Evolutionary conservation across 257 asterid genomes (phyloP).

Genomic region (Scutellaria baicalensis): DNA sequence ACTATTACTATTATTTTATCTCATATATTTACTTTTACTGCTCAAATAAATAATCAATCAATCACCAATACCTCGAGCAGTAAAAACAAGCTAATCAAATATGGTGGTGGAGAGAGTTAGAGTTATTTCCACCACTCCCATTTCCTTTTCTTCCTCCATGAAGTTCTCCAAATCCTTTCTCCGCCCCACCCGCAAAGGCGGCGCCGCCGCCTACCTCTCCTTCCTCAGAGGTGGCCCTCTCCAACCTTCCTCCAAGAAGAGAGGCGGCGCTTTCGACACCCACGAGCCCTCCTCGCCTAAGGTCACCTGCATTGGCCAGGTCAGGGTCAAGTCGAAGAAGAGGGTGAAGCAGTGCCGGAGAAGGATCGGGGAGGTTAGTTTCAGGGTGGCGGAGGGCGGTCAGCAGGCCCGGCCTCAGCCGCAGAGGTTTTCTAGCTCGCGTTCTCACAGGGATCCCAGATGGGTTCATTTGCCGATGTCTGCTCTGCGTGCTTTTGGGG

Average conservation of each 20-base stretch:
- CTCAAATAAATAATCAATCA: not conserved
- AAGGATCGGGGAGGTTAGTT: conserved; percentile 54
- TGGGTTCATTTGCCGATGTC: conserved; percentile 91
- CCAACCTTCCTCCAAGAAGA: conserved; percentile 17
- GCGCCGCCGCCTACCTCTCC: conserved; percentile 38
- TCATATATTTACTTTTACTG: conserved; percentile 8
- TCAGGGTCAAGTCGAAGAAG: conserved; percentile 73
- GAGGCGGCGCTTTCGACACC: conserved; percentile 49
- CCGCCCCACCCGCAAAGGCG: conserved; percentile 25
- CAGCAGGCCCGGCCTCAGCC: conserved; percentile 1
- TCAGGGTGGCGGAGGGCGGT: conserved; percentile 34
- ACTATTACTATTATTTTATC: not conserved
- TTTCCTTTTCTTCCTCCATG: conserved; percentile 19
- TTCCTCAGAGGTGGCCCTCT: conserved; percentile 29
- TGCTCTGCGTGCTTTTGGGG: conserved; percentile 51
- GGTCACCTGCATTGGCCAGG: conserved; percentile 91
- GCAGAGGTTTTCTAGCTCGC: conserved; percentile 29
- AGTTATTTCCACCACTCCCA: not conserved
- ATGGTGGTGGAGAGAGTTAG: no score
- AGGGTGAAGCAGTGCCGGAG: conserved; percentile 54
- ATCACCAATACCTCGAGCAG: conserved; percentile 15
- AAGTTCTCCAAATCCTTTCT: conserved; percentile 29
- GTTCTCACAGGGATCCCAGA: conserved; percentile 63
- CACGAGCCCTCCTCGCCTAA: conserved; percentile 89
- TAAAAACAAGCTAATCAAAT: no score